Base-by-base conservation (phyloP, 495 filamentous ascomycete species). In the Tuber microsphaerosporum region DNA sequence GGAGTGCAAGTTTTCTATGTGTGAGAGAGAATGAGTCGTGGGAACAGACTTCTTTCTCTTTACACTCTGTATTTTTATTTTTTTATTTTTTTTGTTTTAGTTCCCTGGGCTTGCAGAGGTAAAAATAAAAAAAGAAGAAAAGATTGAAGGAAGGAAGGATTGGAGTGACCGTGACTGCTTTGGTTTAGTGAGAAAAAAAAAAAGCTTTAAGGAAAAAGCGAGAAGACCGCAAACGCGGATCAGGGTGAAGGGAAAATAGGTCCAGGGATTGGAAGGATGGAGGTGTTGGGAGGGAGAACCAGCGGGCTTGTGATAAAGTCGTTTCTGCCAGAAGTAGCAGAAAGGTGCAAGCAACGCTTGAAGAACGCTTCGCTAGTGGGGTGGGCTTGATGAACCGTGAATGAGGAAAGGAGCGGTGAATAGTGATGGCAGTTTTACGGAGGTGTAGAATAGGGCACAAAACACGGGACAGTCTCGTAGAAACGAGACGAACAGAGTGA, bases 111-210 rank as follows among this genome's bases (percentile, higher is more conserved):
- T 69, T 73, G 51, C 75, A 79, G 70, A 79, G 75, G 26, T 31
- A 34, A 65, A 65, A 65, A 65, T 34, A 22, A 9, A 8, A 34
- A 34, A 65, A 34, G 12, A 19, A 17, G 22, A 65, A 26, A n/a
- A 51, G 22, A n/a, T 61, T 31, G 56, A 70, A 65, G 48, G 68
- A 70, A 65, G 46, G n/a, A 72, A 65, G 75, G 72, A 72, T 76
- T 79, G 77, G 76, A 79, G 77, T 79, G 76, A 79, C 75, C 77
- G 77, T 79, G 77, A 79, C 77, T 79, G 77, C 77, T 79, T 74
- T 76, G 76, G 74, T 73, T 69, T 75, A 79, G 77, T 79, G 77
- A 73, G 76, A 41, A 70, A 44, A 78, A 56, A 72, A 42, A 71
- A 46, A n/a, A 71, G 51, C 70, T 72, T 70, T 75, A 75, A 51